Base-by-base conservation (phyloP, 805 yeast species). In the Lachancea lanzarotensis region DNA sequence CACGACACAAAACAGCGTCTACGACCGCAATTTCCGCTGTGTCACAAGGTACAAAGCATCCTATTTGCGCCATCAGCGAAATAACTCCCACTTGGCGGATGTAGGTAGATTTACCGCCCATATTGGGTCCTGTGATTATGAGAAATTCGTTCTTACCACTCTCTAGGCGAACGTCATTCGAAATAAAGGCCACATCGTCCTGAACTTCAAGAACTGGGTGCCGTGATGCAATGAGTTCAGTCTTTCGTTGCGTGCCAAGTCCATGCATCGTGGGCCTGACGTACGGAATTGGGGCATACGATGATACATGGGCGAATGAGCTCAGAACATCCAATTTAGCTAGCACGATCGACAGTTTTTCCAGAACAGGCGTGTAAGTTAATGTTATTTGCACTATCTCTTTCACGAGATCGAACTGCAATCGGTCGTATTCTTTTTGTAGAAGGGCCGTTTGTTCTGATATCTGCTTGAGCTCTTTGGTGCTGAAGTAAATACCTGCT, bases 31-130 rank as follows among this genome's bases (percentile, higher is more conserved):
- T 62, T 55, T 87, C 90, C 0, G 96, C 90, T 29, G 73, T 80
- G 33, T 70, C 72, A 49, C 84, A 82, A 2, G 98, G 98, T 20
- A 90, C 79, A 59, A 83, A 90, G 47, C 93, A 83, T 1, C 97
- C 97, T 17, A 88, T 77, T 62, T 90, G 97, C 22, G 87, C 85
- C 85, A 90, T 74, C 39, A 90, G 67, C 2, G 93, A 82, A 45
- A 89, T 82, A 1, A 84, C 93, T 11, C 96, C 97, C 39, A 86
- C 73, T 56, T 90, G 95, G 51, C 96, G 74, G 40, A 90, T 88
- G 62, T 85, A 90, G 0, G 97, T 90, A 0, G 96, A 88, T 63
- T 90, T 90, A 60, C 97, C 97, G 50, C 97, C 97, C 97, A 90
- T 90, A 61, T 90, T 90, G 31, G 97, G 97, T 29, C 97, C 97